phyloP scores from a whole-genome alignment of 768 basidiomycete species.

The Leucocoprinus sp. region DNA sequence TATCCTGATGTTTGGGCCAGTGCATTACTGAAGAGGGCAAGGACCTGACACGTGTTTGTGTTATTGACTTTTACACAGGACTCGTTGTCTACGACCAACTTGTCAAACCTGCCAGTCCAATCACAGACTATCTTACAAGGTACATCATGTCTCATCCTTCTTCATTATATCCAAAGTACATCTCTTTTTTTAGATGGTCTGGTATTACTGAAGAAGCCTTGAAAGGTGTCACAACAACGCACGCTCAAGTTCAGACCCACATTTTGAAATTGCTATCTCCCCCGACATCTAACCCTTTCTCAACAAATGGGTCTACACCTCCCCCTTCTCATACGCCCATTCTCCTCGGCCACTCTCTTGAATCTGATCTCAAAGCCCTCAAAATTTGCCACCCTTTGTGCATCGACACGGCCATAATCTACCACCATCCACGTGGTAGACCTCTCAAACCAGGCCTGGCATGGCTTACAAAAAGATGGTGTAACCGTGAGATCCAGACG shows the following conservation, averaged over 20 bases:
- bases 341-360: constrained; percentile 91
- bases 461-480: constrained; percentile 96
- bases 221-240: constrained; percentile 62
- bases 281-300: constrained; percentile 36
- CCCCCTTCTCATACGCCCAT: constrained; percentile 52
- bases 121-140: constrained; percentile 91
- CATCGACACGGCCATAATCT: constrained; percentile 87
- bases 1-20: constrained; percentile 29
- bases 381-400: constrained; percentile 80
- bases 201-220: constrained; percentile 82
- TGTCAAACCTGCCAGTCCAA: constrained; percentile 79
- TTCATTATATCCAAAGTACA: no score
- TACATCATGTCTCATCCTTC: constrained; percentile 22
- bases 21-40: constrained; percentile 87
- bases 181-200: constrained; percentile 64
- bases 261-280: constrained; percentile 57
- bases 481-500: constrained; percentile 81
- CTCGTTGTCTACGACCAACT: constrained; percentile 80
- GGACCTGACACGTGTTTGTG: constrained; percentile 76
- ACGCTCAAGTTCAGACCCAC: constrained; percentile 68
- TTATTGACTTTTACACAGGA: constrained; percentile 71
- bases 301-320: constrained; percentile 15
- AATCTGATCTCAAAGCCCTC: constrained; percentile 86
- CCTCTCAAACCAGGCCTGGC: constrained; percentile 93
- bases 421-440: constrained; percentile 88